Percentiles rank a stretch among this genome's conserved stretches.
Conservation (phyloP, 306 rosid genomes). For the Casuarina cunninghamiana region DNA sequence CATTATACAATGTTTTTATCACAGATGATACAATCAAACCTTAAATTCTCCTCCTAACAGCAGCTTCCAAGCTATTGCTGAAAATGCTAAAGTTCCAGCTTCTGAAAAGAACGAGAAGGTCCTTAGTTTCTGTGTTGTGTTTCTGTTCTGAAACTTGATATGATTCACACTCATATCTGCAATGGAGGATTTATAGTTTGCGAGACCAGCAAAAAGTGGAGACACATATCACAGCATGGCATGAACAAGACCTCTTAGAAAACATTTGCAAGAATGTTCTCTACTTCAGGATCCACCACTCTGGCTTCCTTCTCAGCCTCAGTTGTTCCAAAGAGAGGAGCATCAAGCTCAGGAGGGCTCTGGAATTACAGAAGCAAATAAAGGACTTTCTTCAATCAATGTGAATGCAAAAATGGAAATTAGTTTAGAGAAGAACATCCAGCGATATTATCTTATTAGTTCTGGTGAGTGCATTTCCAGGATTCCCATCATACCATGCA, state of each 20-base stretch:
- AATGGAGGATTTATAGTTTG: not conserved
- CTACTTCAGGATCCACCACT: slow-evolving; percentile 48
- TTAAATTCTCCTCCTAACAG: not conserved
- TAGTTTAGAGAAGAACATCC: not conserved
- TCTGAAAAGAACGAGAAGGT: slow-evolving; percentile 9
- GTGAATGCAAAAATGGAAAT: slow-evolving; percentile 5
- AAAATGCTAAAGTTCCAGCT: slow-evolving; percentile 6
- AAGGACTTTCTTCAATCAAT: not conserved
- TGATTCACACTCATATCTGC: slow-evolving; percentile 27
- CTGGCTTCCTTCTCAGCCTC: slow-evolving; percentile 54
- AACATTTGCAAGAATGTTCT: slow-evolving; percentile 55
- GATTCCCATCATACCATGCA: slow-evolving; percentile 56
- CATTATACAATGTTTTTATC: not conserved
- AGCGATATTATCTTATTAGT: not conserved
- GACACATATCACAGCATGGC: not conserved
- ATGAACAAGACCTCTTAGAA: slow-evolving; percentile 48
- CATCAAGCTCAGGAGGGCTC: slow-evolving; percentile 86
- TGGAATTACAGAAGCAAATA: slow-evolving; percentile 26
- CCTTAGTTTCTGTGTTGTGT: slow-evolving; percentile 16
- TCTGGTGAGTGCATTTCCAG: not conserved
- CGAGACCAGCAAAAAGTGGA: not conserved
- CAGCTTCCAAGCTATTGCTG: not conserved
- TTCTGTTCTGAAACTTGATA: slow-evolving; percentile 19
- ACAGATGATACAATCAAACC: not conserved
- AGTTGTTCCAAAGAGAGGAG: slow-evolving; percentile 45